Percentiles rank a stretch among this genome's conserved stretches.
phyloP scores from a whole-genome alignment of 1,284 basidiomycete genomes.

The Rhodotorula sp. region DNA sequence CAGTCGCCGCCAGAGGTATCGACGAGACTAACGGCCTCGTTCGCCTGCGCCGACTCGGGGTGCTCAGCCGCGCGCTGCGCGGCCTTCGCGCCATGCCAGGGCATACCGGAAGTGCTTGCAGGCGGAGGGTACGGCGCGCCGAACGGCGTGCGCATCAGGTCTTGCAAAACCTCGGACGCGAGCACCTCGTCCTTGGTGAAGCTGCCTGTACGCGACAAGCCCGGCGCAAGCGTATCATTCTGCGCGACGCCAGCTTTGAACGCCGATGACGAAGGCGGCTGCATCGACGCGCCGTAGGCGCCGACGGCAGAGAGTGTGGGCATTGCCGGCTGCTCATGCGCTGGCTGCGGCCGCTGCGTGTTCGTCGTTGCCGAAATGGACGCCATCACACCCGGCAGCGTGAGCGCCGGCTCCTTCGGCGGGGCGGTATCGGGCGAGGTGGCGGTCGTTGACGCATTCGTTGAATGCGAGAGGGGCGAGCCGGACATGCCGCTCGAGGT shows the following conservation, averaged over 20 bases:
- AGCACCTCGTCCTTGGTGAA: slow-evolving; percentile 42
- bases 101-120: background rate
- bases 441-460: background rate
- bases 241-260: slow-evolving; percentile 17
- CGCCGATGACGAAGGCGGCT: slow-evolving; percentile 1
- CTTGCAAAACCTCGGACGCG: slow-evolving; percentile 38
- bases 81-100: slow-evolving; percentile 5
- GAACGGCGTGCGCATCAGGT: slow-evolving; percentile 19
- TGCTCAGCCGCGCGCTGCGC: background rate
- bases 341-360: background rate
- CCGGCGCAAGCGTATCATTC: slow-evolving; percentile 20
- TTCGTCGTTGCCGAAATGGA: background rate
- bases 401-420: background rate
- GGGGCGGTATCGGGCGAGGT: background rate
- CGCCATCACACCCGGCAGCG: background rate
- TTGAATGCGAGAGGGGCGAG: background rate
- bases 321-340: background rate
- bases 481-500: background rate
- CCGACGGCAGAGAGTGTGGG: background rate
- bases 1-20: slow-evolving; percentile 5
- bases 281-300: background rate
- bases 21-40: slow-evolving; percentile 1
- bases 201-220: slow-evolving; percentile 10
- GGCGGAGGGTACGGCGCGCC: background rate
- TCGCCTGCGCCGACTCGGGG: background rate